These are phyloP conservation scores for Cyclanthera cordifolia DNA, from an alignment of 306 rosid genomes.

Conservation along the genomic window DNA sequence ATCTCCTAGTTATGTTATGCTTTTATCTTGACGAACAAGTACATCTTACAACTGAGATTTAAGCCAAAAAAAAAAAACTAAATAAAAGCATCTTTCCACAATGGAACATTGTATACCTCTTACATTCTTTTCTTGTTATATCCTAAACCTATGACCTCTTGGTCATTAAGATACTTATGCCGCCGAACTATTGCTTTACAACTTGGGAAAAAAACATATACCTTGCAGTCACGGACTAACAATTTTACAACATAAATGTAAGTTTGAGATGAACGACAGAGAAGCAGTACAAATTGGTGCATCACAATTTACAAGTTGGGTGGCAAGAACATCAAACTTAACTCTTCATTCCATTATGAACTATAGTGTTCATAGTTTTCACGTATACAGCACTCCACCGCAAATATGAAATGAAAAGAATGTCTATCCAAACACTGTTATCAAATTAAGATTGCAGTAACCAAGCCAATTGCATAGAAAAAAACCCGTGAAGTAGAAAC, in stretches of 20 bases:
- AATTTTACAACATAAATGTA: neutral
- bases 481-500: neutral
- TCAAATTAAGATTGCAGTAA: neutral
- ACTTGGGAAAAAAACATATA: neutral
- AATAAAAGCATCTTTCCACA: neutral
- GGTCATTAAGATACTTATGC: too few relatives aligned
- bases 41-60: neutral
- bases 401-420: neutral
- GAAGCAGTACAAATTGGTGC: neutral
- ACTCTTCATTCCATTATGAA: neutral
- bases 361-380: neutral
- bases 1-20: neutral
- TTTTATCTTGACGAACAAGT: neutral
- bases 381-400: neutral
- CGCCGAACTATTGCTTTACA: too few relatives aligned
- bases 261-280: neutral
- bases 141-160: too few relatives aligned
- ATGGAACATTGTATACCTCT: neutral
- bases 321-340: constrained; percentile 1
- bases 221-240: neutral
- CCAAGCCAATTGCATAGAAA: neutral
- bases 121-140: too few relatives aligned
- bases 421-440: neutral
- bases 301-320: neutral
- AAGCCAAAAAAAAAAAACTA: too few relatives aligned